phyloP scores from a whole-genome alignment of 1,284 basidiomycete species.

The Ustilago sp. region DNA sequence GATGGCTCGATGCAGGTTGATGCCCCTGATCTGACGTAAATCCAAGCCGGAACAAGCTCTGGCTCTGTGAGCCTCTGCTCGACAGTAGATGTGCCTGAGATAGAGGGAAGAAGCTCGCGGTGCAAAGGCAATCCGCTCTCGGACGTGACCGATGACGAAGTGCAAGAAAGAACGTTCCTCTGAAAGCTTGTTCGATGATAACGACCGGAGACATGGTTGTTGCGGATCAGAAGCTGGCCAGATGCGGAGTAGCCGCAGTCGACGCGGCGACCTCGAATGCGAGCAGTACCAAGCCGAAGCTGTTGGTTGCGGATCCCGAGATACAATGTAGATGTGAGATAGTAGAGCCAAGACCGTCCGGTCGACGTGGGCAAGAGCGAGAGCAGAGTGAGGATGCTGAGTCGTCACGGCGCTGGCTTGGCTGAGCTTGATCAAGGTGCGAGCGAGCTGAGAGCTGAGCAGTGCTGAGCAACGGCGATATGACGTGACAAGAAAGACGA shows the following conservation, averaged over 20 bases:
- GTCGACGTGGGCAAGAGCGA: background rate
- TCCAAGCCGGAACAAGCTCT: constrained; percentile 11
- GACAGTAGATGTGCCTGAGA: background rate
- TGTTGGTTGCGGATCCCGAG: constrained; percentile 1
- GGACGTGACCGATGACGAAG: constrained; percentile 16
- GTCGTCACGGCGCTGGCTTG: no score
- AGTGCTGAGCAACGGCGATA: constrained; percentile 5
- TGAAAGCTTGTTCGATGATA: background rate
- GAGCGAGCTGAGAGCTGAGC: background rate
- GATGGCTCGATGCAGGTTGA: constrained; percentile 13
- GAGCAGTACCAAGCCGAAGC: background rate
- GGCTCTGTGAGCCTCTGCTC: constrained; percentile 9
- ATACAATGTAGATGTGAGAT: background rate
- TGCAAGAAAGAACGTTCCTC: background rate
- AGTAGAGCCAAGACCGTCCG: background rate
- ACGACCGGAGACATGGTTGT: constrained; percentile 9
- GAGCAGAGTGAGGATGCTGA: background rate
- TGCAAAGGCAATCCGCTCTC: constrained; percentile 1
- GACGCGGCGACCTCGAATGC: background rate
- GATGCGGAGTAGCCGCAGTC: background rate
- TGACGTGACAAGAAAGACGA: background rate
- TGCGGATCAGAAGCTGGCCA: constrained; percentile 23
- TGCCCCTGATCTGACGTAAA: constrained; percentile 11
- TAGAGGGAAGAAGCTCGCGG: constrained; percentile 14
- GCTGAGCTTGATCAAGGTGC: no score